These are phyloP conservation scores for Heracleum sosnowskyi DNA, from an alignment of 129 eudicot genomes.

Conservation along the genomic window DNA sequence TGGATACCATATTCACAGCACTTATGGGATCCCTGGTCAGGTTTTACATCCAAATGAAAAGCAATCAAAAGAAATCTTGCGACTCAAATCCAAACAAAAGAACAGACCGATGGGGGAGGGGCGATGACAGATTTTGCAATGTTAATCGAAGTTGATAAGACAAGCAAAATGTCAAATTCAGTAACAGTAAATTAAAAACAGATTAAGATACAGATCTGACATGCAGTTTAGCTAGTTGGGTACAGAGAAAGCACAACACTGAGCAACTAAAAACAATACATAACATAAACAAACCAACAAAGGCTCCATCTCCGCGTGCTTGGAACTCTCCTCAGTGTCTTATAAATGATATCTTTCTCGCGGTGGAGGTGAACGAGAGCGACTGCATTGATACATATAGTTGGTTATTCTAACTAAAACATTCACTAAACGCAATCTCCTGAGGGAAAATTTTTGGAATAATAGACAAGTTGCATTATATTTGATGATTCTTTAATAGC, in stretches of 20 bases:
- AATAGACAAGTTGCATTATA: not conserved
- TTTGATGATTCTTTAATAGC: not conserved
- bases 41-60: too few relatives aligned
- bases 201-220: not conserved
- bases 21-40: too few relatives aligned
- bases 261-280: not conserved
- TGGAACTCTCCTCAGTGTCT: slow-evolving; percentile 4
- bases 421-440: not conserved
- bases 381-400: slow-evolving; percentile 23
- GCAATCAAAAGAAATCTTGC: too few relatives aligned
- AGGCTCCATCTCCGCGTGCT: not conserved
- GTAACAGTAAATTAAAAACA: not conserved
- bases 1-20: too few relatives aligned
- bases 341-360: slow-evolving; percentile 47
- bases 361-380: slow-evolving; percentile 36
- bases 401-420: not conserved
- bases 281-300: not conserved
- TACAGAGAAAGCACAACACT: not conserved
- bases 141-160: not conserved
- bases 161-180: too few relatives aligned
- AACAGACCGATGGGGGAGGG: too few relatives aligned
- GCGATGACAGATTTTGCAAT: not conserved
- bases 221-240: not conserved
- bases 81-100: too few relatives aligned
- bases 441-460: not conserved